These are phyloP conservation scores for Saccharomycopsis sp. DNA, from an alignment of 805 yeast species.

Conservation along the genomic window DNA sequence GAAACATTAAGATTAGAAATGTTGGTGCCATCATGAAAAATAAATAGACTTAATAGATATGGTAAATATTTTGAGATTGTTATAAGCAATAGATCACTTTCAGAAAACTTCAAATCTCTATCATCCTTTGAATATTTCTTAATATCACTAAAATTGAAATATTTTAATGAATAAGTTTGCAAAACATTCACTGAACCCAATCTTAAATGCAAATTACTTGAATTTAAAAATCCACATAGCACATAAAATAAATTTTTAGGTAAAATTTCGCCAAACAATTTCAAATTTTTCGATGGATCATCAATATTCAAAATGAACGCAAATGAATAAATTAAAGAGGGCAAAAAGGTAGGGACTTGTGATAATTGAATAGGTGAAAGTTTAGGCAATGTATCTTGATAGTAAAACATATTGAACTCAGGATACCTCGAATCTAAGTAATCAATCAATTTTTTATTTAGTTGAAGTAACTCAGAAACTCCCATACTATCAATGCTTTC, in stretches of 20 bases:
- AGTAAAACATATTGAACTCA: slow-evolving; percentile 1
- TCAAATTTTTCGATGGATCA: not conserved
- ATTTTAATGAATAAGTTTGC: slow-evolving; percentile 2
- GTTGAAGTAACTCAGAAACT: not conserved
- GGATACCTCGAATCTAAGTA: not conserved
- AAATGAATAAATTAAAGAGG: slow-evolving; percentile 11
- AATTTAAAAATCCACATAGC: slow-evolving; percentile 7
- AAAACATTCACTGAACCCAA: slow-evolving; percentile 7
- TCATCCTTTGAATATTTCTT: no score
- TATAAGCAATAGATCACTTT: no score
- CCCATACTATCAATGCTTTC: not conserved
- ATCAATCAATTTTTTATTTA: not conserved
- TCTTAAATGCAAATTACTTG: slow-evolving; percentile 8
- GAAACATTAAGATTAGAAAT: no score
- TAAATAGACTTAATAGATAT: slow-evolving; percentile 6
- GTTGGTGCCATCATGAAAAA: not conserved
- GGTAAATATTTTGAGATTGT: slow-evolving; percentile 13
- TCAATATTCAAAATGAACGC: slow-evolving; percentile 3
- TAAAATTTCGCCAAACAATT: not conserved
- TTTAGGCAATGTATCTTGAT: slow-evolving; percentile 4
- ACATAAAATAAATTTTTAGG: slow-evolving; percentile 10
- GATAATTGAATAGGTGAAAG: slow-evolving; percentile 2
- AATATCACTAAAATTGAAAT: not conserved
- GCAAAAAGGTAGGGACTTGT: slow-evolving; percentile 2
- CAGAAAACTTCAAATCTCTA: no score